phyloP scores from a whole-genome alignment of 352 stramenopile species.

The Detonula confervacea region DNA sequence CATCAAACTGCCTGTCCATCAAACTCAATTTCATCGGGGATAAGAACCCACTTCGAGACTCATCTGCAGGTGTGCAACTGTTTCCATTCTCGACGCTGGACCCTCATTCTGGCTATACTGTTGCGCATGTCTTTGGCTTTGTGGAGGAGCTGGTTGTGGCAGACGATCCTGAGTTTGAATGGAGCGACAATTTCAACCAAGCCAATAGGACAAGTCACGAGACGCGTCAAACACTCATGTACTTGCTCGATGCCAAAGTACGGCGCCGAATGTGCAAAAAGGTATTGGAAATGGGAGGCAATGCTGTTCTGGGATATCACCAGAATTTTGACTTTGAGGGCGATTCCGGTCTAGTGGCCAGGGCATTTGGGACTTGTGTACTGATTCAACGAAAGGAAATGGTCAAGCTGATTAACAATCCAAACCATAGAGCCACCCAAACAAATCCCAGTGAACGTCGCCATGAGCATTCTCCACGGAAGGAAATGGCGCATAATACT shows the following conservation, averaged over 20 bases:
- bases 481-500: slow-evolving; percentile 37
- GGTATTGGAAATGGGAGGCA: slow-evolving; percentile 93
- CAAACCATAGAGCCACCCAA: neutral
- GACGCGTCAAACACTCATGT: slow-evolving; percentile 94
- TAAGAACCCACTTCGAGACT: slow-evolving; percentile 97
- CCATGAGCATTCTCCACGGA: slow-evolving; percentile 34
- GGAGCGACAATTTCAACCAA: slow-evolving; percentile 93
- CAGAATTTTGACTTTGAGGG: slow-evolving; percentile 99
- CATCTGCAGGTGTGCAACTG: slow-evolving; percentile 96
- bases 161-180: slow-evolving; percentile 98
- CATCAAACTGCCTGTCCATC: slow-evolving; percentile 93
- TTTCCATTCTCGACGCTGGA: slow-evolving; percentile 96
- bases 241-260: slow-evolving; percentile 87
- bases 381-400: slow-evolving; percentile 84
- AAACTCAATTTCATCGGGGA: slow-evolving; percentile 97
- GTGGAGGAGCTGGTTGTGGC: slow-evolving; percentile 95
- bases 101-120: slow-evolving; percentile 89
- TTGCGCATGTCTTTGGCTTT: slow-evolving; percentile 84
- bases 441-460: neutral
- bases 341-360: slow-evolving; percentile 95
- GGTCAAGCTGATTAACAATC: slow-evolving; percentile 35
- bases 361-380: slow-evolving; percentile 93
- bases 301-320: slow-evolving; percentile 97
- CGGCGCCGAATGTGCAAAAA: slow-evolving; percentile 92
- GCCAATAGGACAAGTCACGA: slow-evolving; percentile 91